Base-by-base conservation (phyloP, 306 rosid species). In the Sicyos edulis region DNA sequence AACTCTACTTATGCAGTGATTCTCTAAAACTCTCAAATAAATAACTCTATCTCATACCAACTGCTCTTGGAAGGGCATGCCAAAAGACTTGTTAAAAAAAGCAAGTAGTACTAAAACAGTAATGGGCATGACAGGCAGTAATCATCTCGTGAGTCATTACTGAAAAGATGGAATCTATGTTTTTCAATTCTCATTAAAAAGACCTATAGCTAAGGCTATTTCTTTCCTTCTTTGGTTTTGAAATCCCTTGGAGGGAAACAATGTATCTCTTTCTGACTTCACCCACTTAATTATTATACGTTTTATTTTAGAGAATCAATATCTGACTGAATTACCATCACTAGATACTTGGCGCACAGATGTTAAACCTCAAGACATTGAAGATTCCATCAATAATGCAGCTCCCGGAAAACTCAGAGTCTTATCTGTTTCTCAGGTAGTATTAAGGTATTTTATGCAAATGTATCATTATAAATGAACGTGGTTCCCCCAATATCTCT, bases 291-390 rank as follows among this genome's bases (percentile, higher is more conserved):
- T 56, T 73, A 9, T 63, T 37, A 17, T 55, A 12, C 57, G 21
- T 57, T 66, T 20, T 45, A 44, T 66, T 65, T 45, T 66, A 66
- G 54, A 34, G 54, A 58, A 42, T 7, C 68, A 73, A 20, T 73
- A 40, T 72, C 4, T 15, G 20, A 37, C n/a, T 73, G 26, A 45
- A 57, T 44, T 73, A 42, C 13, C 24, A 56, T 47, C 67, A 32
- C 52, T 45, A 92, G 98, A 86, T 86, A 88, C 96, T 68, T 92
- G 98, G 98, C 87, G 84, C 74, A 88, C 82, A 79, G 96, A 87
- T 86, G 84, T 90, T 76, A 81, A 75, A 68, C 80, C 86, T 74
- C 79, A 53, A 61, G 93, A 86, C 77, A 78, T 92, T 75, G 96
- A 84, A 80, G 96, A 77, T 78, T 89, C 92, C 68, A 83, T 92